Evolutionary conservation across 2,329 filamentous ascomycete species (phyloP).

Genomic region (Aspergillus felis): DNA sequence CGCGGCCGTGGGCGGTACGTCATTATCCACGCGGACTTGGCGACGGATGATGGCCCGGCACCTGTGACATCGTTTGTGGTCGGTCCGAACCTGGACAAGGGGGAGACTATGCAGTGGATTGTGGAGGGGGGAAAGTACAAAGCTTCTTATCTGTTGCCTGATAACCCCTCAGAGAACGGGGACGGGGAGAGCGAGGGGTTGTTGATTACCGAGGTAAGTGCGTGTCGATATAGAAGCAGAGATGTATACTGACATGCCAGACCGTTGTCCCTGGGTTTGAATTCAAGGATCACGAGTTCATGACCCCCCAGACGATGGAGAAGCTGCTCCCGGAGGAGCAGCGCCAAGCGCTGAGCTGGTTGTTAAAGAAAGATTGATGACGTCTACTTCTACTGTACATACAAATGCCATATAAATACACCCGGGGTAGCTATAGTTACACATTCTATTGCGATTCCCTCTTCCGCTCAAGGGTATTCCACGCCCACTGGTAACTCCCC

Average conservation of each 20-base stretch:
- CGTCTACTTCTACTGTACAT: not conserved
- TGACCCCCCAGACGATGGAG: slow-evolving; percentile 49
- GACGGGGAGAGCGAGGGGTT: slow-evolving; percentile 45
- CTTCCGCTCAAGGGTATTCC: slow-evolving; percentile 62
- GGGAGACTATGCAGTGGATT: slow-evolving; percentile 64
- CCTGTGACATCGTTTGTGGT: slow-evolving; percentile 63
- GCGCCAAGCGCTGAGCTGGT: slow-evolving; percentile 44
- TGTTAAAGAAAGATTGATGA: slow-evolving; percentile 14
- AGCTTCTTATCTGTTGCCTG: slow-evolving; percentile 56
- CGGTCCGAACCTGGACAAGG: slow-evolving; percentile 52
- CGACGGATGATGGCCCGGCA: slow-evolving; percentile 34
- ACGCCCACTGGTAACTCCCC: slow-evolving; percentile 86
- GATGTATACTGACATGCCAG: slow-evolving; percentile 15
- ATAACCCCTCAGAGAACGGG: slow-evolving; percentile 30
- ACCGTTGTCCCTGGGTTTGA: slow-evolving; percentile 67
- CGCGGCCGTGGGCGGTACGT: slow-evolving; percentile 61
- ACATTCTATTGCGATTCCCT: slow-evolving; percentile 11
- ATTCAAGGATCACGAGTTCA: slow-evolving; percentile 64
- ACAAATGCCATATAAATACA: not conserved
- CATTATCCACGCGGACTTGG: slow-evolving; percentile 56
- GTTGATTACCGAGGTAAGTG: slow-evolving; percentile 58
- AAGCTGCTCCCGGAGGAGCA: slow-evolving; percentile 52
- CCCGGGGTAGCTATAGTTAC: not conserved
- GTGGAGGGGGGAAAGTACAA: slow-evolving; percentile 67
- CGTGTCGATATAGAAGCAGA: too few relatives aligned